Conservation (phyloP, 257 asterid genomes). For the Solanum ossicruentum region DNA sequence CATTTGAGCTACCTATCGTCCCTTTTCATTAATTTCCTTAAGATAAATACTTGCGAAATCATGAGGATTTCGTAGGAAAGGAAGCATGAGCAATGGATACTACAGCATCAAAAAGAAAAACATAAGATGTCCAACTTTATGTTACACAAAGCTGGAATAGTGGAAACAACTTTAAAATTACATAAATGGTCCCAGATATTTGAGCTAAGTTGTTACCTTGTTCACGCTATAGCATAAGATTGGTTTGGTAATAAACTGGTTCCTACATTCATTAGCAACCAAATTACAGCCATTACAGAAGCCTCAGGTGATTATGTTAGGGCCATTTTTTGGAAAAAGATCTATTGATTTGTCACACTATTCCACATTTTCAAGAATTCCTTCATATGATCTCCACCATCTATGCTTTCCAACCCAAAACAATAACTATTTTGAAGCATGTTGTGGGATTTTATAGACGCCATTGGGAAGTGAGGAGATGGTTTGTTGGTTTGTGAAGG, state of each 20-base stretch:
- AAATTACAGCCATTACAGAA: background rate
- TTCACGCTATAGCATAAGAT: background rate
- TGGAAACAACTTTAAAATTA: background rate
- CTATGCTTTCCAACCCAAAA: background rate
- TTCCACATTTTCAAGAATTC: background rate
- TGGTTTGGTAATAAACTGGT: background rate
- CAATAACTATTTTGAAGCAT: background rate
- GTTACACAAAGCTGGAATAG: background rate
- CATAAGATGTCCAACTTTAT: background rate
- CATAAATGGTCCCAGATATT: background rate
- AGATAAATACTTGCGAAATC: background rate
- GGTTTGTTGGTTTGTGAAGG: background rate
- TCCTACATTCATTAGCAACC: background rate
- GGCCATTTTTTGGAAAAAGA: background rate
- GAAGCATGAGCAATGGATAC: background rate
- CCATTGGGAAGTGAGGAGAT: background rate
- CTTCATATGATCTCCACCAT: background rate
- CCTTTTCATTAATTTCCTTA: background rate
- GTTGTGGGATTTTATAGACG: background rate
- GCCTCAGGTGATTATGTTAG: background rate
- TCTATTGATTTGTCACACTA: background rate
- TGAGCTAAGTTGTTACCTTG: background rate
- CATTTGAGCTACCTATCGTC: background rate
- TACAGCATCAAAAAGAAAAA: background rate
- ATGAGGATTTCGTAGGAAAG: background rate